Percentiles rank a stretch among this genome's conserved stretches.
Evolutionary conservation across 2,329 filamentous ascomycete genomes (phyloP).

Genomic region (Exutisphaerella laricina): DNA sequence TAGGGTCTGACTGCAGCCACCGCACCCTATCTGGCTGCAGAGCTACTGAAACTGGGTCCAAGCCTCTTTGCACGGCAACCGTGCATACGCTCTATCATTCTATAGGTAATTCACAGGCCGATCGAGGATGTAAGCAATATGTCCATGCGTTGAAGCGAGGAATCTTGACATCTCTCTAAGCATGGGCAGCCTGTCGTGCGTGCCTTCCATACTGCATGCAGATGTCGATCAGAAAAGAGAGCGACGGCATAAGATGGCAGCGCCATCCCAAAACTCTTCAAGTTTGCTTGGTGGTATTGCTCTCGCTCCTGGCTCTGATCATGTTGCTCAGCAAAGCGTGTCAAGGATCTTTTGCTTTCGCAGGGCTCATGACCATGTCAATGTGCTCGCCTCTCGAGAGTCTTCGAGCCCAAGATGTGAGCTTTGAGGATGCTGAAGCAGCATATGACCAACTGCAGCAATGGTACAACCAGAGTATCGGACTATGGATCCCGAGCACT

Average conservation of each 20-base stretch:
- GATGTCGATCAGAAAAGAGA: slow-evolving; percentile 1
- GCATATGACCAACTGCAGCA: slow-evolving; percentile 25
- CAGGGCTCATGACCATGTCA: background rate
- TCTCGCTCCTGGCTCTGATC: background rate
- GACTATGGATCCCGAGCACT: slow-evolving; percentile 30
- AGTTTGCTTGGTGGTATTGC: background rate
- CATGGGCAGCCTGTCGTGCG: too few species aligned
- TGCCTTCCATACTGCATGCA: too few species aligned
- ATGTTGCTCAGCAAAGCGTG: background rate
- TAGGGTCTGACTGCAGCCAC: too few species aligned
- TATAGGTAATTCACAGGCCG: too few species aligned
- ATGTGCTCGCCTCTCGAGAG: background rate
- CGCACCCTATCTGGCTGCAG: too few species aligned
- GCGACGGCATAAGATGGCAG: slow-evolving; percentile 3
- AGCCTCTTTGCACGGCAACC: too few species aligned
- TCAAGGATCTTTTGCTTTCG: background rate
- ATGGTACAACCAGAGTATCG: slow-evolving; percentile 30
- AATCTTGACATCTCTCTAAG: too few species aligned
- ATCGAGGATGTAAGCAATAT: too few species aligned
- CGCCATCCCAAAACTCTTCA: background rate
- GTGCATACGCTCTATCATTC: too few species aligned
- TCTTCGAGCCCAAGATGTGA: slow-evolving; percentile 15
- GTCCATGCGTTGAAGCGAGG: too few species aligned
- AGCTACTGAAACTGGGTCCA: too few species aligned
- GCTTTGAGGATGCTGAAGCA: slow-evolving; percentile 21